Base-by-base conservation (phyloP, 164 flowering plant species). In the Vitis riparia region DNA sequence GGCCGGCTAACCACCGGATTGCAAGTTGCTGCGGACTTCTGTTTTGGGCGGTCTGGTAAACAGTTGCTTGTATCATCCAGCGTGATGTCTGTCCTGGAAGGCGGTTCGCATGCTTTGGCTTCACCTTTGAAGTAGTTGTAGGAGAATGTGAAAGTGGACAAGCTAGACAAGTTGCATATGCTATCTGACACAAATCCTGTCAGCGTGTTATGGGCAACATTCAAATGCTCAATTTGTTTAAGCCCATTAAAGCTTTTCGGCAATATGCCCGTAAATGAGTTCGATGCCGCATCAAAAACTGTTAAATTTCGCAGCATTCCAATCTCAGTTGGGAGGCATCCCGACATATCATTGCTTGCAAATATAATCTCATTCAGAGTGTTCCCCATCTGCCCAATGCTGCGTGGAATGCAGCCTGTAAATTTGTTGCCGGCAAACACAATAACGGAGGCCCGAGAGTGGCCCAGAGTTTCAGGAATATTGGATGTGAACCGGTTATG, bases 311-410 rank as follows among this genome's bases (percentile, higher is more conserved):
- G 51, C 0, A 86, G 79, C 56, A 10, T 12, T 11, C 87, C 88
- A 13, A 83, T 68, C 44, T 83, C 85, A 1, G 61, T 1, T 0
- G 90, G 86, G 55, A 86, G 68, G 56, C 88, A 84, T 0, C 86
- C 85, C 2, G 73, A 11, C 0, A 86, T 67, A 1, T 65, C 16
- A 57, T 81, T 83, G 75, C 77, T 77, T 59, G 30, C 1, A 23
- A 86, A 68, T 7, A 75, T 17, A 11, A 84, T 72, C 79, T 86
- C 90, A 19, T 81, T 76, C 78, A 81, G 64, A 3, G 82, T 76
- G 50, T 64, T 71, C 0, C n/a, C 51, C 90, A 86, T 80, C 17
- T 83, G 77, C 2, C 85, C 88, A n/a, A 86, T 72, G 67, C 80
- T 77, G 15, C 57, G 48, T 1, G 89, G 89, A 50, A 85, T 69